Conservation (phyloP, 164 flowering plant species). For the Magnolia sinica region DNA sequence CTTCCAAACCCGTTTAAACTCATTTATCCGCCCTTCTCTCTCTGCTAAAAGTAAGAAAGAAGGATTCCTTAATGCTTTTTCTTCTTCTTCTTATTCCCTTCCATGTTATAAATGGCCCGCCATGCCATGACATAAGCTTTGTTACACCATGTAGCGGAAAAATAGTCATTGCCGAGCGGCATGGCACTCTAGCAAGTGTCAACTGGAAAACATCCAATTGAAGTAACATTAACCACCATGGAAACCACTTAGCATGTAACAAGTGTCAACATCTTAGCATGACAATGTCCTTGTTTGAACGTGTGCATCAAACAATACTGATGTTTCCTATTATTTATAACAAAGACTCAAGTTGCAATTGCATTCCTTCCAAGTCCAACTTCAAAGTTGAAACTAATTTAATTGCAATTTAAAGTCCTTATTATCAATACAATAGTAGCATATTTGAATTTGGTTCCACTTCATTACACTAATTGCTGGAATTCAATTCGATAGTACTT, state of each 20-base stretch:
- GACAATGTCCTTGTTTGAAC: neutral
- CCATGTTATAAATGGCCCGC: neutral
- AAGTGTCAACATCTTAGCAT: neutral
- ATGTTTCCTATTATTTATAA: neutral
- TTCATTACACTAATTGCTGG: no score
- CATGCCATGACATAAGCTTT: neutral
- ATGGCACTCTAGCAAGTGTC: neutral
- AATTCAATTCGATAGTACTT: no score
- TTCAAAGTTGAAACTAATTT: no score
- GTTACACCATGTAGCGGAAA: neutral
- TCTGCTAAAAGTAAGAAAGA: constrained; percentile 19
- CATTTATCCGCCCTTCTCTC: constrained; percentile 20
- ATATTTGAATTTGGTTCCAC: no score
- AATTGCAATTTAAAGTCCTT: no score
- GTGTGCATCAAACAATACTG: neutral
- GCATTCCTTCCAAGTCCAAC: no score
- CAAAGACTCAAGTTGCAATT: no score
- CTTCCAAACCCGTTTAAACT: constrained; percentile 24
- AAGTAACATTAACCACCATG: neutral
- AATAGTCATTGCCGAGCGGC: neutral
- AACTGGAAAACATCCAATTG: neutral
- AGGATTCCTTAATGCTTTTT: neutral
- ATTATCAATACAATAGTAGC: no score
- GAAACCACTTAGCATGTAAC: neutral
- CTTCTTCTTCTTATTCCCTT: neutral